Conservation (phyloP, 768 basidiomycete genomes). For the Boletus sp. region DNA sequence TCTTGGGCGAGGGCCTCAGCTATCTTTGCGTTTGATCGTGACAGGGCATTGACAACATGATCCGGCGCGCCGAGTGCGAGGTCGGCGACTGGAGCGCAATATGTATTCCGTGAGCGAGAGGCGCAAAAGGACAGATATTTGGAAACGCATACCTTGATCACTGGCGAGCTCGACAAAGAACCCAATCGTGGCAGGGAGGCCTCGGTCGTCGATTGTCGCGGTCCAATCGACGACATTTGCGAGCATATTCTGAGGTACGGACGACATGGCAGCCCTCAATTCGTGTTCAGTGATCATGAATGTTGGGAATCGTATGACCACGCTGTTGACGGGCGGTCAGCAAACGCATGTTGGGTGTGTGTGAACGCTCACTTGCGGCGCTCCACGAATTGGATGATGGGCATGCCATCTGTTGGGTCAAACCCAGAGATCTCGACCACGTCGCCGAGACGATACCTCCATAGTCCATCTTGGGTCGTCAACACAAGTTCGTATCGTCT, state of each 20-base stretch:
- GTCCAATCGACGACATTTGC: constrained; percentile 17
- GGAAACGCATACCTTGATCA: background rate
- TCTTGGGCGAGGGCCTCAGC: background rate
- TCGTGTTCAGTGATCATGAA: constrained; percentile 14
- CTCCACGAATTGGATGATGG: constrained; percentile 17
- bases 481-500: constrained; percentile 19
- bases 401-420: constrained; percentile 15
- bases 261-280: constrained; percentile 6
- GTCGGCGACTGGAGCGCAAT: background rate
- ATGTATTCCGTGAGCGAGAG: background rate
- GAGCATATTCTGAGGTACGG: background rate
- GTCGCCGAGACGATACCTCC: constrained; percentile 23
- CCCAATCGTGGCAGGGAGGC: constrained; percentile 5
- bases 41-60: constrained; percentile 11
- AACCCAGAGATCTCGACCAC: constrained; percentile 22
- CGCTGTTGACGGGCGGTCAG: background rate
- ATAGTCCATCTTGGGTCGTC: constrained; percentile 19
- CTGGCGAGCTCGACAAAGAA: constrained; percentile 17
- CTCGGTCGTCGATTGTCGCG: constrained; percentile 4
- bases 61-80: background rate
- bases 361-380: constrained; percentile 11
- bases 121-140: background rate
- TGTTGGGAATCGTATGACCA: constrained; percentile 7
- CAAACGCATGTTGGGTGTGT: no score
- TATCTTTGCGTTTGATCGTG: background rate